Percentiles rank a stretch among this genome's conserved stretches.
These are phyloP conservation scores for Strigomonas galati DNA, from an alignment of 208 protist genomes.

Conservation along the genomic window DNA sequence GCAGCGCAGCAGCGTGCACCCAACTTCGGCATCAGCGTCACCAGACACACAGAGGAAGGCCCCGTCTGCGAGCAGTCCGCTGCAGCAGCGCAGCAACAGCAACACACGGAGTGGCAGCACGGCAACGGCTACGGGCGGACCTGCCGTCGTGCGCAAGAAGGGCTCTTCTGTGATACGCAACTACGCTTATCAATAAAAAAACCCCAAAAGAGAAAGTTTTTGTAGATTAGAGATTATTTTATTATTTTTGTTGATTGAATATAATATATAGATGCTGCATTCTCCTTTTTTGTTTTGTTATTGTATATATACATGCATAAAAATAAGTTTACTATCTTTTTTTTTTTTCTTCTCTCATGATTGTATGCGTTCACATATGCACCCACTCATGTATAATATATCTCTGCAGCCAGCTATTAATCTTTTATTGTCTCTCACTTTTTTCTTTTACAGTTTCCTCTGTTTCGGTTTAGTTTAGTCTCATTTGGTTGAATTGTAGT, in stretches of 20 bases:
- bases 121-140: background rate
- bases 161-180: background rate
- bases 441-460: slow-evolving; percentile 1
- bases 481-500: slow-evolving; percentile 5
- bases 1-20: slow-evolving; percentile 15
- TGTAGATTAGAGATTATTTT: background rate
- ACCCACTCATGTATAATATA: no score
- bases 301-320: background rate
- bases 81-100: background rate
- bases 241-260: slow-evolving; percentile 4
- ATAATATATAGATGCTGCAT: slow-evolving; percentile 2
- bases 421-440: slow-evolving; percentile 6
- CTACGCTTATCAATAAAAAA: slow-evolving; percentile 5
- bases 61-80: background rate
- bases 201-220: background rate
- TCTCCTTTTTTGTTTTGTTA: background rate
- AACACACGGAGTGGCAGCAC: background rate
- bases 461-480: background rate
- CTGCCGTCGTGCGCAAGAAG: background rate
- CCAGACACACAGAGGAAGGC: background rate
- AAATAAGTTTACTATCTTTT: background rate
- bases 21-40: background rate
- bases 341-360: background rate
- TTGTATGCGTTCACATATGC: background rate
- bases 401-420: no score